Percentiles rank a stretch among this genome's conserved stretches.
Conservation (phyloP, 1,284 basidiomycete genomes). For the Cutaneotrichosporon sp. region DNA sequence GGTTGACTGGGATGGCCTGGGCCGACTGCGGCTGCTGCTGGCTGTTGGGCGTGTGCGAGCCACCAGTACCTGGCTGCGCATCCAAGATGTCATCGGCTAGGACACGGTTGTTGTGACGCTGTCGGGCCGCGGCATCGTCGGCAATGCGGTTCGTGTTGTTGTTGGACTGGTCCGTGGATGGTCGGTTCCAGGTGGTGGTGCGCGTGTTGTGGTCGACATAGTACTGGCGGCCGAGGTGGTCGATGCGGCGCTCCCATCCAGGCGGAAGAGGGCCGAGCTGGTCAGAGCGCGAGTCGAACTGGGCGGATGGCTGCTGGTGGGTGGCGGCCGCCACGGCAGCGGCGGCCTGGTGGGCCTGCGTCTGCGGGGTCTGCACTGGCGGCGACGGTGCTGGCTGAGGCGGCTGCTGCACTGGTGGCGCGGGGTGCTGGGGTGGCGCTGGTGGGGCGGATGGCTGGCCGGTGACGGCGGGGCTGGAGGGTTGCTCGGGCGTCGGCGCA, state of each 20-base stretch:
- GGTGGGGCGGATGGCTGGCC: background rate
- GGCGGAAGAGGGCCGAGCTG: conserved; percentile 75
- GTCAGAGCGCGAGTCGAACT: conserved; percentile 79
- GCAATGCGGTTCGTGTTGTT: conserved; percentile 57
- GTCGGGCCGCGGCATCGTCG: conserved; percentile 66
- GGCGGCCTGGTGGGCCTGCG: conserved; percentile 3
- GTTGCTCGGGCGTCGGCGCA: background rate
- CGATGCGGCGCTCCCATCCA: conserved; percentile 92
- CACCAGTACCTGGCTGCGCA: conserved; percentile 41
- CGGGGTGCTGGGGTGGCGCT: background rate
- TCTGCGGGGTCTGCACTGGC: conserved; percentile 31
- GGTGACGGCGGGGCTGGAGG: background rate
- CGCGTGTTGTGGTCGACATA: conserved; percentile 93
- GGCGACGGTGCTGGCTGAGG: conserved; percentile 23
- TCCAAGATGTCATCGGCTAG: conserved; percentile 79
- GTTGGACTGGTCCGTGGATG: conserved; percentile 55
- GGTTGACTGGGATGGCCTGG: conserved; percentile 43
- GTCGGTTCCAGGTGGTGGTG: conserved; percentile 89
- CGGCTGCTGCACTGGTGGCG: background rate
- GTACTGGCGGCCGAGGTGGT: conserved; percentile 84
- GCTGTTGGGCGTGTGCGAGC: conserved; percentile 29
- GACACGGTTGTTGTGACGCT: conserved; percentile 73
- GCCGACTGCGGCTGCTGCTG: conserved; percentile 1
- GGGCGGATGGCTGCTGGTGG: conserved; percentile 42
- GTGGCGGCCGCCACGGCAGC: conserved; percentile 26